phyloP scores from a whole-genome alignment of 2,329 filamentous ascomycete species.

The Hypoxylon sp. region DNA sequence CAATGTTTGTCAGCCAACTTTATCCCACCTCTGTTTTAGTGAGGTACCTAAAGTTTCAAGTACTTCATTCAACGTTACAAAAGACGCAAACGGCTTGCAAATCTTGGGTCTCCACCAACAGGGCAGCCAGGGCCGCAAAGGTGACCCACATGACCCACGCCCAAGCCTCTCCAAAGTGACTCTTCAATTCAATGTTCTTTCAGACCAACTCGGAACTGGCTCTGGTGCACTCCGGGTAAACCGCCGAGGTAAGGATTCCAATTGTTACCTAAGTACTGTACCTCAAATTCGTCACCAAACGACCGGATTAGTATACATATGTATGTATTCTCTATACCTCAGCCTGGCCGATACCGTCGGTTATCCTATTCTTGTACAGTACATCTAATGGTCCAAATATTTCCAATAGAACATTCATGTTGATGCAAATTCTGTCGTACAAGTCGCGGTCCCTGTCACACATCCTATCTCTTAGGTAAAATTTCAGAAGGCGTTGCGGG shows the following conservation, averaged over 20 bases:
- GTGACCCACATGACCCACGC: constrained; percentile 37
- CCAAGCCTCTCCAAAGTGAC: constrained; percentile 31
- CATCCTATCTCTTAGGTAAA: constrained; percentile 21
- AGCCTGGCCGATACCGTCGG: constrained; percentile 16
- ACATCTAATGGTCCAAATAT: constrained; percentile 7
- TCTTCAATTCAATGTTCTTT: constrained; percentile 42
- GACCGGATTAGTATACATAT: constrained; percentile 11
- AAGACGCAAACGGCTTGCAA: constrained; percentile 37
- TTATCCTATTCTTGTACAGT: constrained; percentile 23
- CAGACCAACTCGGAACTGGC: constrained; percentile 37
- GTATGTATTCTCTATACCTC: not conserved
- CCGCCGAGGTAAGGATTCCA: constrained; percentile 36
- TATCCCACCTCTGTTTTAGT: constrained; percentile 6
- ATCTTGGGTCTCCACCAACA: constrained; percentile 35
- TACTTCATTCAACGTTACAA: constrained; percentile 13
- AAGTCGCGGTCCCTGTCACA: constrained; percentile 9
- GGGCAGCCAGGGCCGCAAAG: constrained; percentile 19
- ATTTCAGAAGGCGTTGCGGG: constrained; percentile 12
- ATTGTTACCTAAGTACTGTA: constrained; percentile 23
- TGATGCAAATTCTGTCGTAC: constrained; percentile 21
- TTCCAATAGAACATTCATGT: not conserved
- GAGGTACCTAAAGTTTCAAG: not conserved
- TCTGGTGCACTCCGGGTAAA: constrained; percentile 43
- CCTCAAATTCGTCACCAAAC: constrained; percentile 25
- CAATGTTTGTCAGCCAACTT: constrained; percentile 12